Percentiles rank a stretch among this genome's conserved stretches.
These are phyloP conservation scores for Picochlorum sp. DNA, from an alignment of 139 green algal species.

Conservation along the genomic window DNA sequence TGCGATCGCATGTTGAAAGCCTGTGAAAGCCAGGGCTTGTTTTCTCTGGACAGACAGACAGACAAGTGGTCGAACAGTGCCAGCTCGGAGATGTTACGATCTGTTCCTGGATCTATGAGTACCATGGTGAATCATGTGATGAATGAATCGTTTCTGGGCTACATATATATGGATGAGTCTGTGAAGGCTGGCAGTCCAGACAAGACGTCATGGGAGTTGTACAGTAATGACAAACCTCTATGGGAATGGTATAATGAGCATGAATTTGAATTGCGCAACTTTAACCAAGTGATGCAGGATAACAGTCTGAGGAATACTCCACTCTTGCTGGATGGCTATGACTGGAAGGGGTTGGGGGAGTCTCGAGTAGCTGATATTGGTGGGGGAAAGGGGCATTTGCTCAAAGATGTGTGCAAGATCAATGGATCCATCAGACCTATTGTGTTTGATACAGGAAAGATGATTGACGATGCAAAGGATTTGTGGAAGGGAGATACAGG, in stretches of 20 bases:
- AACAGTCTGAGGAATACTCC: background rate
- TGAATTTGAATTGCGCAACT: background rate
- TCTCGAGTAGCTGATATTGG: background rate
- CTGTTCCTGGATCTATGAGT: background rate
- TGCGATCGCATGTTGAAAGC: too few relatives aligned
- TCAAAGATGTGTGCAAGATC: background rate
- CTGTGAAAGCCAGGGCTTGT: too few relatives aligned
- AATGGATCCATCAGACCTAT: background rate
- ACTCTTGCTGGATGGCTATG: background rate
- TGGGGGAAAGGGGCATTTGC: background rate
- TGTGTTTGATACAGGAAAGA: background rate
- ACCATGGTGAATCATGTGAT: slow-evolving; percentile 1
- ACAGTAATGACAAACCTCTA: background rate
- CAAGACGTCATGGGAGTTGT: background rate
- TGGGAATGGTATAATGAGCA: background rate
- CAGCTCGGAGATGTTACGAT: background rate
- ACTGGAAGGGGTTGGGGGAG: background rate
- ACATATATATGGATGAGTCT: background rate
- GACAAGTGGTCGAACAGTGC: too few relatives aligned
- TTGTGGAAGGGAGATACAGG: background rate
- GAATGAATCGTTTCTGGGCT: background rate
- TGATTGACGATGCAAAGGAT: slow-evolving; percentile 1
- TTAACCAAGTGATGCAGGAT: background rate
- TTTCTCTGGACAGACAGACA: too few relatives aligned
- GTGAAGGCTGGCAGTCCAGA: background rate